Percentiles rank a stretch among this genome's conserved stretches.
phyloP scores from a whole-genome alignment of 2,329 filamentous ascomycete genomes.

The Fusarium multiceps region DNA sequence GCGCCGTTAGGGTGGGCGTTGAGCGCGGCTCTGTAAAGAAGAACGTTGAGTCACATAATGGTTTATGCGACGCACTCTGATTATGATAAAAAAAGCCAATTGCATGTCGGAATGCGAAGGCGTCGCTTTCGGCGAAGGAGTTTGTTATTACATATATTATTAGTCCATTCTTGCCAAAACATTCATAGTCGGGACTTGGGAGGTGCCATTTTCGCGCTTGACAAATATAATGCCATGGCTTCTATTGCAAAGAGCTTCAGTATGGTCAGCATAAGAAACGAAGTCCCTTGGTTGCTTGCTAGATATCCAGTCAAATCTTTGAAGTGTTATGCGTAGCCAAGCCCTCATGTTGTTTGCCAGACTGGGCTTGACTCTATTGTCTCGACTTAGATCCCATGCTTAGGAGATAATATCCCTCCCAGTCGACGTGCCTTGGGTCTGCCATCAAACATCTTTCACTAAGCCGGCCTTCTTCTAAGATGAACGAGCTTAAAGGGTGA shows the following conservation, averaged over 20 bases:
- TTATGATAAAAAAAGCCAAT: conserved; percentile 23
- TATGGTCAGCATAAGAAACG: neutral
- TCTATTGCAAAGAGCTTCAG: neutral
- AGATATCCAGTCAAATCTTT: neutral
- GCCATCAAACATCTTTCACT: neutral
- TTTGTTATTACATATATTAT: conserved; percentile 19
- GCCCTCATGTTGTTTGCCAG: neutral
- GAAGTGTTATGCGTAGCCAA: neutral
- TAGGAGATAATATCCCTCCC: neutral
- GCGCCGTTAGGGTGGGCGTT: conserved; percentile 31
- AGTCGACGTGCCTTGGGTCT: neutral
- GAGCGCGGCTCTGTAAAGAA: neutral
- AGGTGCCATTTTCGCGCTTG: neutral
- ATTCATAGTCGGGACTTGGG: neutral
- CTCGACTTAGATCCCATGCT: neutral
- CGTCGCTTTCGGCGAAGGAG: conserved; percentile 37
- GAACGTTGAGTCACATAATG: neutral
- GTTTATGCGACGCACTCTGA: conserved; percentile 1
- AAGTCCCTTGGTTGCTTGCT: neutral
- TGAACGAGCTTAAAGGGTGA: neutral
- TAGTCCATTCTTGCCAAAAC: conserved; percentile 1
- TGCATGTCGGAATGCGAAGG: conserved; percentile 29
- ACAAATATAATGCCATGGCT: neutral
- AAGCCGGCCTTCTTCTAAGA: neutral
- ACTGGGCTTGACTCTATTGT: too few species aligned